These are phyloP conservation scores for Eucalyptus brandiana DNA, from an alignment of 345 rosid species.

Conservation along the genomic window DNA sequence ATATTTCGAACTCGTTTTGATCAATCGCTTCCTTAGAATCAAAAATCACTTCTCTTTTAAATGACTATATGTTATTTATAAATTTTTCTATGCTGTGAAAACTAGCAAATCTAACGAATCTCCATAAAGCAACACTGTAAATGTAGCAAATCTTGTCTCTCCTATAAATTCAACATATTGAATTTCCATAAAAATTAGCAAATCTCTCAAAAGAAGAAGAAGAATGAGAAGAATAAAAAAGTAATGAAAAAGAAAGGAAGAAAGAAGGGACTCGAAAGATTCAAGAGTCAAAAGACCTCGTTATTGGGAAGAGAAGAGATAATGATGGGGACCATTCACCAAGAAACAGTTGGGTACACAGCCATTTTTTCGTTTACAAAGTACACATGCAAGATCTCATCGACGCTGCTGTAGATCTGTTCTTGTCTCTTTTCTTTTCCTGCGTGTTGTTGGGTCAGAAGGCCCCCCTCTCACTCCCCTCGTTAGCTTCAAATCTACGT, in stretches of 20 bases:
- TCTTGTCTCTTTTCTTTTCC: neutral
- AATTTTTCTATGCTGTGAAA: neutral
- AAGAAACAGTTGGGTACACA: neutral
- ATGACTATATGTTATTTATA: neutral
- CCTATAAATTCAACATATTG: neutral
- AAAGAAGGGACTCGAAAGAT: neutral
- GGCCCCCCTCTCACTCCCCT: neutral
- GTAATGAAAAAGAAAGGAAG: neutral
- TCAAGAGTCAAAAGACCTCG: neutral
- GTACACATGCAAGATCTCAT: neutral
- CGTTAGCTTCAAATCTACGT: neutral
- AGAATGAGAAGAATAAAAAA: neutral
- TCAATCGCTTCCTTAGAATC: neutral
- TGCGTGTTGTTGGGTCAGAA: neutral
- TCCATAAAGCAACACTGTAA: neutral
- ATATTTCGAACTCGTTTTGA: rapidly evolving
- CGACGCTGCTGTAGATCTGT: neutral
- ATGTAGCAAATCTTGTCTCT: neutral
- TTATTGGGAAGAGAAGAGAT: neutral
- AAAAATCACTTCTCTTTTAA: neutral
- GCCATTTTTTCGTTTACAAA: neutral
- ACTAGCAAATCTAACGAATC: neutral
- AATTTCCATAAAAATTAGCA: neutral
- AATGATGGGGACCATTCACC: neutral
- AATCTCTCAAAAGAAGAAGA: neutral